phyloP scores from a whole-genome alignment of 75 land plant species.

The Pinus taeda region DNA sequence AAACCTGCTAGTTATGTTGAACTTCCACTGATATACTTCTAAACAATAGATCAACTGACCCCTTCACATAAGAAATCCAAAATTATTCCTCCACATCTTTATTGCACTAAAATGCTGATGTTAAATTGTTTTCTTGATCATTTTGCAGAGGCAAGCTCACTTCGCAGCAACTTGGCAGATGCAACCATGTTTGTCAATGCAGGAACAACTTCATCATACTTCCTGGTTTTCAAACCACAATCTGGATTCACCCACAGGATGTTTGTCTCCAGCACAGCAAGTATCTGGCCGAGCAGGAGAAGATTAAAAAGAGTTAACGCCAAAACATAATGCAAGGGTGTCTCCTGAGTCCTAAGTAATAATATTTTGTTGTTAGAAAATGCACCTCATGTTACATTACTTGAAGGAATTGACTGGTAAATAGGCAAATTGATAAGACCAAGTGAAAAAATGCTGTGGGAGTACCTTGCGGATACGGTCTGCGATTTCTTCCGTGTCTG shows the following conservation, averaged over 20 bases:
- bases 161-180: constrained; percentile 47
- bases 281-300: constrained; percentile 17
- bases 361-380: background rate
- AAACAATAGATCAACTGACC: too few species aligned
- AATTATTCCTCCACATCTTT: background rate
- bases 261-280: constrained; percentile 50
- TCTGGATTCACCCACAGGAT: constrained; percentile 60
- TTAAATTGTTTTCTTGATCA: constrained; percentile 4
- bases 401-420: background rate
- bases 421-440: background rate
- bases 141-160: constrained; percentile 36
- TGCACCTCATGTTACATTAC: background rate
- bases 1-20: too few species aligned
- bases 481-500: constrained; percentile 48
- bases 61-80: background rate
- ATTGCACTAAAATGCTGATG: background rate
- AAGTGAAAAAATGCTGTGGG: background rate
- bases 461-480: constrained; percentile 46
- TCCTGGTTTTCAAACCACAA: constrained; percentile 56
- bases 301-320: background rate
- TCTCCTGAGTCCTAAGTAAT: background rate
- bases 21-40: too few species aligned
- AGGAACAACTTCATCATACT: constrained; percentile 45
- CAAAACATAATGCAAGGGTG: background rate
- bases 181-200: constrained; percentile 50